Evolutionary conservation across 2,329 filamentous ascomycete species (phyloP), one percentile per base, ranked within the genome.

Genomic region (Arthrocladium fulminans): DNA sequence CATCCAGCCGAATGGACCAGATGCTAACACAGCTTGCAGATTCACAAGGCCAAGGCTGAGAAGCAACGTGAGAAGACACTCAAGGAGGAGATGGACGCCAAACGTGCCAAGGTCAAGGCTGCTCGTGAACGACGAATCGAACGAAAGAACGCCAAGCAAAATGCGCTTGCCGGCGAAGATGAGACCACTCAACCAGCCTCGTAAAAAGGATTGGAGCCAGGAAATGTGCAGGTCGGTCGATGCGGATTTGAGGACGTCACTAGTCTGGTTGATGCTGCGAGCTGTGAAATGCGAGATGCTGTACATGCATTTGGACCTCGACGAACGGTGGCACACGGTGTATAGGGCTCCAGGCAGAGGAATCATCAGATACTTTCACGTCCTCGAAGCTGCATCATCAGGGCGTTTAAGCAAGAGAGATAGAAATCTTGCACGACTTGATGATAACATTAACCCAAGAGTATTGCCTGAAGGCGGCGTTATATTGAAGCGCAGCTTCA

Each of bases 41-140:
- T 98, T 72, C 92, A 98, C 86, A 94, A 89, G 76, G 92, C 92
- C 78, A 98, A 98, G 87, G 92, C 92, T 66, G 92, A 98, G 87
- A 94, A 94, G 80, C 81, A 82, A 61, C 92, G 92, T 74, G 92
- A 97, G 85, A 83, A 83, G 76, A 75, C 83, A 68, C 82, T 98
- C 74, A 90, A 94, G 85, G 89, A 97, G 72, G 89, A 97, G 80
- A 98, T 98, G 92, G 92, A 97, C 72, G 88, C 86, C 80, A 97
- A 95, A 84, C 88, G 92, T 78, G 88, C 88, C 73, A 96, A 95
- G 88, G 97, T 88, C 83, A 97, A 96, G 89, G 92, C 92, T 70
- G 92, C 92, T 66, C 88, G 92, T 77, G 92, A 97, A 85, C 85
- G 92, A 80, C 92, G 92, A 84, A 75, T 83, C 75, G 88, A 95